Base-by-base conservation (phyloP, 192 early-diverging fungal genomes). In the Podila horticola region DNA sequence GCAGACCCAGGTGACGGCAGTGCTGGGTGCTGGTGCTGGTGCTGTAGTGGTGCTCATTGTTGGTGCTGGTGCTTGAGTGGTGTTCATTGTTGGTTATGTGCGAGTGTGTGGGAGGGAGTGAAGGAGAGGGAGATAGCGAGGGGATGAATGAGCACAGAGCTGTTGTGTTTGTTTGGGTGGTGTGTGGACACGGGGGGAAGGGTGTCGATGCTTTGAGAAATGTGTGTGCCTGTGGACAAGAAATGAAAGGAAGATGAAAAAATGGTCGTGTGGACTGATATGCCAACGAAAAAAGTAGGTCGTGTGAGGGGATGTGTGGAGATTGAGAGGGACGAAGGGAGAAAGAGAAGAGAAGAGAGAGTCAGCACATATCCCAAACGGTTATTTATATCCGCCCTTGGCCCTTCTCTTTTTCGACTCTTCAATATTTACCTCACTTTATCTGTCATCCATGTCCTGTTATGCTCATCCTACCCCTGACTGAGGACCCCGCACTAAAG, bases 1-100 rank as follows among this genome's bases (percentile, higher is more conserved):
- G 58, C 74, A 76, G 68, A 70, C 48, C 33, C 62, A 75, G 36
- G 48, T 24, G 6, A 59, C 28, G 5, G 58, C 2, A 15, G 61
- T 58, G 26, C 34, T 48, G 5, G 52, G n/a, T 26, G 19, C 9
- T 55, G 52, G 52, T 55, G 52, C 52, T 55, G 52, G n/a, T 55
- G 52, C 52, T 55, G 52, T 6, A 24, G 52, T 1, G 34, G 58
- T n/a, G 50, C 64, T 74, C 72, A 74, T 74, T 20, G 13, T 51
- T 17, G 19, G 15, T 20, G 52, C 52, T 55, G 52, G n/a, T n/a
- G n/a, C n/a, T n/a, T n/a, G n/a, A 24, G 52, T 1, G 34, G 58
- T n/a, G 50, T 58, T 74, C 72, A 74, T 74, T 20, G 13, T 51
- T 17, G 19, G 15, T 20, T 24, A 13, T 28, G 5, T 45, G 26